These are phyloP conservation scores for Stereum hirsutum DNA, from an alignment of 1,284 basidiomycete species.

Conservation along the genomic window DNA sequence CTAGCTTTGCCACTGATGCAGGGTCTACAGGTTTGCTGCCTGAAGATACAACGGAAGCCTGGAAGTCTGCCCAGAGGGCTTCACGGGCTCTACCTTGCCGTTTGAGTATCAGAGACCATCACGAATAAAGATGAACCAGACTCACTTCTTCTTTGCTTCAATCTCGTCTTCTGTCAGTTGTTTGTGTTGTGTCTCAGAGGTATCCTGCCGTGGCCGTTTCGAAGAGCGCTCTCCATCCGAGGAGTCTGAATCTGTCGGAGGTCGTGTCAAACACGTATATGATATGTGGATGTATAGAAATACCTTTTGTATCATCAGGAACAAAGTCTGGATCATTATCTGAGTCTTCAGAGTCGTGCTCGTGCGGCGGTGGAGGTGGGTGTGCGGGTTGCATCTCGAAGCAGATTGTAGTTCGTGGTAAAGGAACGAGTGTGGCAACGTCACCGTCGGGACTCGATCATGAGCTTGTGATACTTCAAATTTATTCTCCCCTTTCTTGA, in stretches of 20 bases:
- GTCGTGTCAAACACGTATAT: background rate
- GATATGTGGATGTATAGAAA: background rate
- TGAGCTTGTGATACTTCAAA: too few species aligned
- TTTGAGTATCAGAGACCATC: too few species aligned
- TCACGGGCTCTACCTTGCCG: slow-evolving; percentile 31
- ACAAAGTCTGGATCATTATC: slow-evolving; percentile 62
- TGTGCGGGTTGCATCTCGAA: too few species aligned
- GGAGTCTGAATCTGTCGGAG: slow-evolving; percentile 25
- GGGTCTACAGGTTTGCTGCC: slow-evolving; percentile 7
- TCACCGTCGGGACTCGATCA: too few species aligned
- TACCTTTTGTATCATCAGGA: slow-evolving; percentile 37
- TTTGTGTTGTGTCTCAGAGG: slow-evolving; percentile 9
- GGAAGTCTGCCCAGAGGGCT: slow-evolving; percentile 52
- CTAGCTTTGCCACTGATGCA: slow-evolving; percentile 22
- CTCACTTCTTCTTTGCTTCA: slow-evolving; percentile 35
- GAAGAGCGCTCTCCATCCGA: slow-evolving; percentile 24
- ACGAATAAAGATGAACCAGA: background rate
- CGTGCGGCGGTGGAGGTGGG: slow-evolving; percentile 4
- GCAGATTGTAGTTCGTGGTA: too few species aligned
- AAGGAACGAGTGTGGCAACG: too few species aligned
- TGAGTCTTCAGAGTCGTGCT: slow-evolving; percentile 55
- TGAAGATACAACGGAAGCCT: slow-evolving; percentile 32
- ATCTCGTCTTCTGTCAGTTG: slow-evolving; percentile 21
- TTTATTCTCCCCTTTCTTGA: too few species aligned
- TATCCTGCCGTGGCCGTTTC: slow-evolving; percentile 18